phyloP scores from a whole-genome alignment of 2,329 filamentous ascomycete species.

The Elsinoe batatas region DNA sequence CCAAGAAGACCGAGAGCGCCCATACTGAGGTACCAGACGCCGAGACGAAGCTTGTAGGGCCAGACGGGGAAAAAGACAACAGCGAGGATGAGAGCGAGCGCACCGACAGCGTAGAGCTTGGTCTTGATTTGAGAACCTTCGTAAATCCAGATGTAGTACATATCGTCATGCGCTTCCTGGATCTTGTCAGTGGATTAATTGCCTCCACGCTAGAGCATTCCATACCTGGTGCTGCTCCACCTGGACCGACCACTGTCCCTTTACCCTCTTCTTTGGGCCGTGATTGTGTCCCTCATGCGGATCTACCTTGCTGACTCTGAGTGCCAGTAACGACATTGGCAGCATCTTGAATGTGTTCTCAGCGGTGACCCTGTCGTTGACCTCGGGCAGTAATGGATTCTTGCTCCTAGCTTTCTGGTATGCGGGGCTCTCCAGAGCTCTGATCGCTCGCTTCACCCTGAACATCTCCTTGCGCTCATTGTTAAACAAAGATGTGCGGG shows the following conservation, averaged over 20 bases:
- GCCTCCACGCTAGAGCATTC: neutral
- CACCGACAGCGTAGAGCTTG: constrained; percentile 80
- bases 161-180: constrained; percentile 74
- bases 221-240: constrained; percentile 66
- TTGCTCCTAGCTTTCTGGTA: constrained; percentile 84
- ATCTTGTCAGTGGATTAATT: neutral
- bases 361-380: constrained; percentile 78
- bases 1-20: constrained; percentile 81
- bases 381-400: constrained; percentile 78
- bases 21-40: constrained; percentile 96
- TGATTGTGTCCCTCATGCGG: constrained; percentile 63
- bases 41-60: constrained; percentile 81
- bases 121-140: constrained; percentile 90
- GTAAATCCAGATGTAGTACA: constrained; percentile 96
- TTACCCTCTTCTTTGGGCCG: constrained; percentile 74
- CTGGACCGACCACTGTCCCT: constrained; percentile 91
- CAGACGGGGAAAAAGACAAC: constrained; percentile 93
- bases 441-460: constrained; percentile 90
- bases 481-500: constrained; percentile 82
- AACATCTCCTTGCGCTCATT: constrained; percentile 99
- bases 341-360: constrained; percentile 93
- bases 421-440: constrained; percentile 76
- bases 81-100: constrained; percentile 72
- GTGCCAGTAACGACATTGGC: constrained; percentile 83
- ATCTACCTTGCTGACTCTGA: constrained; percentile 78